These are phyloP conservation scores for Przewalskia tangutica DNA, from an alignment of 257 asterid species.

Conservation along the genomic window DNA sequence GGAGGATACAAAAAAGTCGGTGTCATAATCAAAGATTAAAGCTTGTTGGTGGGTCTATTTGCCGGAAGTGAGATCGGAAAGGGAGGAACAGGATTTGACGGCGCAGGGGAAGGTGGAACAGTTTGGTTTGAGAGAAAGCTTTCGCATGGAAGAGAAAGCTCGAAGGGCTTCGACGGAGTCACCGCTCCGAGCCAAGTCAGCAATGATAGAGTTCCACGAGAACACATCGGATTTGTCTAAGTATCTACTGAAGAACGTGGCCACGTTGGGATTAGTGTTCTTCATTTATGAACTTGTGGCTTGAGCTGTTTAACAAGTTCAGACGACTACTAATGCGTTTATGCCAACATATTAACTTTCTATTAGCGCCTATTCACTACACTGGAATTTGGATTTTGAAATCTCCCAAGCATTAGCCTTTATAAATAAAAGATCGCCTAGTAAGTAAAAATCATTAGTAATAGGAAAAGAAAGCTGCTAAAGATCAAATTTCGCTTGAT, in stretches of 20 bases:
- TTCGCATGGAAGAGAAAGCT: conserved; percentile 86
- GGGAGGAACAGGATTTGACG: conserved; percentile 76
- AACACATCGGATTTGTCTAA: conserved; percentile 51
- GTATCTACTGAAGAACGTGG: conserved; percentile 59
- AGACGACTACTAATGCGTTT: neutral
- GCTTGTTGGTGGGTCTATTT: conserved; percentile 87
- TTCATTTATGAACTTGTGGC: conserved; percentile 16
- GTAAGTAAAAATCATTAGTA: neutral
- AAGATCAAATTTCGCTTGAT: neutral
- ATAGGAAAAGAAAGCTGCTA: neutral
- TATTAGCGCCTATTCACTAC: neutral
- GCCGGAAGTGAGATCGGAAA: conserved; percentile 64
- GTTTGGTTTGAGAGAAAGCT: conserved; percentile 60
- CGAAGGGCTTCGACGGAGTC: conserved; percentile 71
- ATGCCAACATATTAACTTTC: neutral
- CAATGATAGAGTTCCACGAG: conserved; percentile 91
- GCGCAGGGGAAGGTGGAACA: conserved; percentile 79
- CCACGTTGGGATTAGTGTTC: conserved; percentile 21
- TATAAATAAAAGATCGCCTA: neutral
- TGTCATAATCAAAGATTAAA: conserved; percentile 48
- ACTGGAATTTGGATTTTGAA: neutral
- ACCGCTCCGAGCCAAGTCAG: conserved; percentile 78
- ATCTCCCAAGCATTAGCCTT: neutral
- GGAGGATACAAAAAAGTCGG: conserved; percentile 63
- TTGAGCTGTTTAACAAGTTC: neutral